A percentile compares a stretch with the other conserved stretches of the same genome.
Evolutionary conservation across 495 filamentous ascomycete species (phyloP).

Genomic region (Trichoderma parareesei): DNA sequence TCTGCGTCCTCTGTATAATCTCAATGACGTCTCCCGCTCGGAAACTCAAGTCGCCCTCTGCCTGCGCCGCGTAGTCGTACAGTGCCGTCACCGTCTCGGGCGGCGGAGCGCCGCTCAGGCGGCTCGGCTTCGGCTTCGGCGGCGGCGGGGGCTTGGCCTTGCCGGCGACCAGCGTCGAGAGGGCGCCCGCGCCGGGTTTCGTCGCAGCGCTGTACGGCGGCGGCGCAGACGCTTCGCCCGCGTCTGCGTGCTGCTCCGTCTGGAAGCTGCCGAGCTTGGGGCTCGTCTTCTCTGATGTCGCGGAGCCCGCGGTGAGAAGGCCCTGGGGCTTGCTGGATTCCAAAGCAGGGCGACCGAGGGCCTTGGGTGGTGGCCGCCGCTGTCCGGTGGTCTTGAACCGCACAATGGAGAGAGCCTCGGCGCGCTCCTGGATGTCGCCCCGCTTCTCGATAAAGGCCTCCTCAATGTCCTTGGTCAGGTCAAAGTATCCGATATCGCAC

Average conservation of each 20-base stretch:
- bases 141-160: constrained; percentile 72
- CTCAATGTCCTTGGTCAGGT: constrained; percentile 81
- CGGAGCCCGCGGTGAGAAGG: constrained; percentile 19
- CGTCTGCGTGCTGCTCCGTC: background rate
- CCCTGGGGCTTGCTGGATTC: constrained; percentile 32
- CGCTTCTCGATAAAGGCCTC: constrained; percentile 83
- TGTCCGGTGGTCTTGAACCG: constrained; percentile 80
- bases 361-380: constrained; percentile 42
- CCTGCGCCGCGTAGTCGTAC: constrained; percentile 95
- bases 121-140: constrained; percentile 77
- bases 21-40: constrained; percentile 85
- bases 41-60: constrained; percentile 91
- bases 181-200: constrained; percentile 28
- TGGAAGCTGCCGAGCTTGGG: constrained; percentile 6
- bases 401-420: constrained; percentile 73
- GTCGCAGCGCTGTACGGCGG: constrained; percentile 61
- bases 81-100: constrained; percentile 72
- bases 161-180: constrained; percentile 67
- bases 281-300: constrained; percentile 11
- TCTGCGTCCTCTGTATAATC: constrained; percentile 67
- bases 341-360: constrained; percentile 36
- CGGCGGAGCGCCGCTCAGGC: constrained; percentile 54
- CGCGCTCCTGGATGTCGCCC: constrained; percentile 72
- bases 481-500: constrained; percentile 95
- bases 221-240: constrained; percentile 20